A percentile compares a stretch with the other conserved stretches of the same genome.
These are phyloP conservation scores for Calonectria pteridis DNA, from an alignment of 2,329 filamentous ascomycete genomes.

Conservation along the genomic window DNA sequence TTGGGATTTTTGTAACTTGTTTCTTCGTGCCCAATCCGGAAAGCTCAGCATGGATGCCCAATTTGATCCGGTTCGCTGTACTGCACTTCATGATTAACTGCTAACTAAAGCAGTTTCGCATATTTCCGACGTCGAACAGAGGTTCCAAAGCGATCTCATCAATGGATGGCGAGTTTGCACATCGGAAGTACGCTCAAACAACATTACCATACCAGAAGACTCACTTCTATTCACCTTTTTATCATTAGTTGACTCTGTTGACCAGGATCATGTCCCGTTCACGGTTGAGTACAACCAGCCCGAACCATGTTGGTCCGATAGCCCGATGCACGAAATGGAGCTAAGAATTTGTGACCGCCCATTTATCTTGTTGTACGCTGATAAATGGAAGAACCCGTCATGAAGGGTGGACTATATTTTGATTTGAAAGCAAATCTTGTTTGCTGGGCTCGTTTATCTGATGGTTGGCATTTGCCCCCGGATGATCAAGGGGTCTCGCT, in stretches of 20 bases:
- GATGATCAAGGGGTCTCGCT: neutral
- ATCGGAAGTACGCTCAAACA: neutral
- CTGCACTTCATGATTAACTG: neutral
- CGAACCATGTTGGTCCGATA: neutral
- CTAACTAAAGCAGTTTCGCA: neutral
- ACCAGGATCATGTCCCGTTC: neutral
- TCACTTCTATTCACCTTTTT: neutral
- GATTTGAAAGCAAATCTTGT: neutral
- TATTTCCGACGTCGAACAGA: neutral
- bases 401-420: neutral
- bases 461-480: neutral
- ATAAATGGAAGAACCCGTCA: neutral
- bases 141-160: neutral
- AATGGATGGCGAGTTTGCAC: neutral
- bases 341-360: neutral
- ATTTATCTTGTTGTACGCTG: neutral
- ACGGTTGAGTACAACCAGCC: neutral
- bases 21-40: neutral
- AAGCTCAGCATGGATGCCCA: neutral
- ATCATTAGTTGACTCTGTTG: neutral
- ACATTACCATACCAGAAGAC: neutral
- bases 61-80: neutral
- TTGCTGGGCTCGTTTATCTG: neutral
- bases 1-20: neutral
- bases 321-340: neutral